These are phyloP conservation scores for Aurantiochytrium sp. DNA, from an alignment of 108 stramenopile species.

Conservation along the genomic window DNA sequence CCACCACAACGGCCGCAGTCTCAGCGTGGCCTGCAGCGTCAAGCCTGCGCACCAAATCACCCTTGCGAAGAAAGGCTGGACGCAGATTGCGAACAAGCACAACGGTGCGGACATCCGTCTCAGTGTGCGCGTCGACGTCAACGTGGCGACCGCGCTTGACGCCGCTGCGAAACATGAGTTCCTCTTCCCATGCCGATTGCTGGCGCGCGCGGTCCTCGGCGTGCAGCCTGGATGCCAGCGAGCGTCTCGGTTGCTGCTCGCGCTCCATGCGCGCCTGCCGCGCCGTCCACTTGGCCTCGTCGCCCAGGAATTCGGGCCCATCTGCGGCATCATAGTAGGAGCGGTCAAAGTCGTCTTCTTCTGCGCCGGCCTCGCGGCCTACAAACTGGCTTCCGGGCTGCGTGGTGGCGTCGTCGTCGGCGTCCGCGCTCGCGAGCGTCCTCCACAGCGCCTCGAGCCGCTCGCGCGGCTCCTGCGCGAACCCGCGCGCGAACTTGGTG, in stretches of 20 bases:
- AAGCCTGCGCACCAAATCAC: conserved; percentile 73
- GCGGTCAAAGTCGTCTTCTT: conserved; percentile 74
- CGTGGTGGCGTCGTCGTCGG: background rate
- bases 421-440: too few species aligned
- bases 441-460: background rate
- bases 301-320: conserved; percentile 69
- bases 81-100: conserved; percentile 58
- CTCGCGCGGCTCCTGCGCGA: background rate
- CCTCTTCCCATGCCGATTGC: conserved; percentile 3
- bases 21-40: background rate
- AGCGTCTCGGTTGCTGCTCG: conserved; percentile 22
- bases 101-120: conserved; percentile 77
- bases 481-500: background rate
- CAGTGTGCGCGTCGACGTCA: conserved; percentile 44
- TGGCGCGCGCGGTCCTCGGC: background rate
- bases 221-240: background rate
- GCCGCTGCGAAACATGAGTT: background rate
- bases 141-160: background rate
- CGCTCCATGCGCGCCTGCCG: conserved; percentile 67
- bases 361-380: background rate
- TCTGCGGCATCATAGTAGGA: conserved; percentile 81
- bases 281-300: conserved; percentile 60
- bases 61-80: background rate
- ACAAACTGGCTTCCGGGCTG: background rate
- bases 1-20: conserved; percentile 9